phyloP scores from a whole-genome alignment of 2,329 filamentous ascomycete genomes.

The Phyllosticta citribraziliensis region DNA sequence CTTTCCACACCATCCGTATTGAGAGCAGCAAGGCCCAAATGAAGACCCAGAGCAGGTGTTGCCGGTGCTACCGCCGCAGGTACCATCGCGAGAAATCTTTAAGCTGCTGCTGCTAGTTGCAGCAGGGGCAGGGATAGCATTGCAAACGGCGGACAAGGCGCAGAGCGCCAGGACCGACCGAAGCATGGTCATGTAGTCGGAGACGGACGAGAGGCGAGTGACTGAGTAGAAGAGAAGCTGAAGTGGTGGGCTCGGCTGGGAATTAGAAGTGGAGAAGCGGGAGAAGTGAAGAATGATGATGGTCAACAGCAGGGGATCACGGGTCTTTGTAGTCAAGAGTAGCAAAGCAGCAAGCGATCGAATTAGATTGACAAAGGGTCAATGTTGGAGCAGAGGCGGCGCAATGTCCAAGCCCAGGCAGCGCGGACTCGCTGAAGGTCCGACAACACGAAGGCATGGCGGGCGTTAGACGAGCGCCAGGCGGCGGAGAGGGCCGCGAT shows the following conservation, averaged over 20 bases:
- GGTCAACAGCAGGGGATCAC: not conserved
- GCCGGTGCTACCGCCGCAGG: conserved; percentile 9
- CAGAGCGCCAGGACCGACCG: conserved; percentile 4
- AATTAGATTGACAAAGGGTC: not conserved
- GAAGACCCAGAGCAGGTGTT: conserved; percentile 14
- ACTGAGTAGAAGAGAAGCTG: not conserved
- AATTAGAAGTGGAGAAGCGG: not conserved
- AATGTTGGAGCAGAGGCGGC: not conserved
- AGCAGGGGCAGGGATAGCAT: conserved; percentile 3
- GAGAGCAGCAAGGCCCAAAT: conserved; percentile 8
- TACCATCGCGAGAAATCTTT: conserved; percentile 8
- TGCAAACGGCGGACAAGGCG: not conserved
- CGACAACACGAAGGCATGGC: not conserved
- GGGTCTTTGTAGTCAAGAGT: not conserved
- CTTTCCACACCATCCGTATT: conserved; percentile 13
- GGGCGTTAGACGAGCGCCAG: not conserved
- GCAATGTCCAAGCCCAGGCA: not conserved
- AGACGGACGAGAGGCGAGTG: not conserved
- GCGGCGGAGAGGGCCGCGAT: not conserved
- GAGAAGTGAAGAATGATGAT: not conserved
- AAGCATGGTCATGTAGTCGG: not conserved
- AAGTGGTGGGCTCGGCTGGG: not conserved
- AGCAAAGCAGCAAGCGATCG: not conserved
- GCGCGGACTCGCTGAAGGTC: not conserved
- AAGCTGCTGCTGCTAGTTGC: not conserved